Conservation (phyloP, 2,329 filamentous ascomycete species). For the Alternaria longipes region DNA sequence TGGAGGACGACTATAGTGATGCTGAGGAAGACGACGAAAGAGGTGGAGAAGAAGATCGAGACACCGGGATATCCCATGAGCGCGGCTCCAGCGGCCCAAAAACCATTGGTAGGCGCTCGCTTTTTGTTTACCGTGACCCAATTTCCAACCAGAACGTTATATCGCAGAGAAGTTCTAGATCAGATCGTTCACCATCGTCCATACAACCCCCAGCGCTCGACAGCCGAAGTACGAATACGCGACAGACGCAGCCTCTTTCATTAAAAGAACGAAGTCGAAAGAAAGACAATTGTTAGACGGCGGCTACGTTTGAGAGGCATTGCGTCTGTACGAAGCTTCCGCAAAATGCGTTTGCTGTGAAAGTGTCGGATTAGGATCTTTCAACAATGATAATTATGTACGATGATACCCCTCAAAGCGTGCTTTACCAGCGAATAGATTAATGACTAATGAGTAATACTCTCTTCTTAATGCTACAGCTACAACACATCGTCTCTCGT, state of each 20-base stretch:
- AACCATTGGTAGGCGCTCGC: neutral
- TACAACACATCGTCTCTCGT: conserved; percentile 2
- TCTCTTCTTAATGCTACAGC: neutral
- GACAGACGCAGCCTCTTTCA: neutral
- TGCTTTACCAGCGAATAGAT: neutral
- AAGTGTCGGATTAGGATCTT: neutral
- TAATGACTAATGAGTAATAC: neutral
- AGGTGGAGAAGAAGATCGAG: neutral
- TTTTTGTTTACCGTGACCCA: neutral
- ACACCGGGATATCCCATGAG: neutral
- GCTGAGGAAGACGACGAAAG: neutral
- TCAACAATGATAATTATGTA: neutral
- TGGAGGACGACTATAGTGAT: neutral
- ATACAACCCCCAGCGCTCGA: neutral
- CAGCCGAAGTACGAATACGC: neutral
- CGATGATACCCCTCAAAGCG: neutral
- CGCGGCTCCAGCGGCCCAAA: neutral
- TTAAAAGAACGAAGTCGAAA: neutral
- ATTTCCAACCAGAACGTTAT: no score
- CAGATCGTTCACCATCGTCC: neutral
- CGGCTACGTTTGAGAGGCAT: neutral
- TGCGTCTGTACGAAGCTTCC: neutral
- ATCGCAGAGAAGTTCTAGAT: neutral
- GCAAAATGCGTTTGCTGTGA: neutral
- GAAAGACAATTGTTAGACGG: neutral